phyloP scores from a whole-genome alignment of 2,329 filamentous ascomycete species.

The Penicillium sp. region DNA sequence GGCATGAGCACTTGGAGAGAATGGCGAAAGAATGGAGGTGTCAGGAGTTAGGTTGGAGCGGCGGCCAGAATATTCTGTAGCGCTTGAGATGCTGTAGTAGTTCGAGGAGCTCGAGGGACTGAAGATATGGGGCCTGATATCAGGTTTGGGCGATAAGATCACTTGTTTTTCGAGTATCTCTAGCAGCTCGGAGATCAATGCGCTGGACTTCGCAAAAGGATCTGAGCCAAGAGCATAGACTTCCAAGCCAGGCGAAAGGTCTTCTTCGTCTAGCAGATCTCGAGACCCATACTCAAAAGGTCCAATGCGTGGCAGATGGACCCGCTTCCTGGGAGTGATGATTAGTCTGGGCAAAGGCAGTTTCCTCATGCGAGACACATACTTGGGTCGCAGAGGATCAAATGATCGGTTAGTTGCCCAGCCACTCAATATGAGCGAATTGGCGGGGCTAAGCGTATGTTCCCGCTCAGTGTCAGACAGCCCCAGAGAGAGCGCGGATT shows the following conservation, averaged over 20 bases:
- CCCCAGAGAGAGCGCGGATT: too few species aligned
- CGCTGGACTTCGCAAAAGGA: constrained; percentile 1
- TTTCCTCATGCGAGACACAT: too few species aligned
- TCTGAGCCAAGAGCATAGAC: not conserved
- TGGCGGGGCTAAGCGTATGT: too few species aligned
- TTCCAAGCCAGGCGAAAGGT: not conserved
- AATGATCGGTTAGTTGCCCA: too few species aligned
- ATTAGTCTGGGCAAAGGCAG: too few species aligned
- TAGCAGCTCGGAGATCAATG: constrained; percentile 9
- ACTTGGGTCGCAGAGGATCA: too few species aligned
- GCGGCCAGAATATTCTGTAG: not conserved
- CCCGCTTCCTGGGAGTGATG: too few species aligned
- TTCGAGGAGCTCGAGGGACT: not conserved
- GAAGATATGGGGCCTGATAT: not conserved
- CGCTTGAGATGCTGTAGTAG: constrained; percentile 2
- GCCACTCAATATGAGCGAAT: too few species aligned
- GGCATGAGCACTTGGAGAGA: not conserved
- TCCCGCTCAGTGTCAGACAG: too few species aligned
- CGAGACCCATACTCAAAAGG: constrained; percentile 4
- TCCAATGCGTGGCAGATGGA: constrained; percentile 9
- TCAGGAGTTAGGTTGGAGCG: not conserved
- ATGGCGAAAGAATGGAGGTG: not conserved
- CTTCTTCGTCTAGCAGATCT: not conserved
- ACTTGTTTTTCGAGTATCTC: constrained; percentile 9
- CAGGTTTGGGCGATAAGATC: not conserved